These are phyloP conservation scores for Paraconiothyrium sp. DNA, from an alignment of 2,329 filamentous ascomycete species.

Conservation along the genomic window DNA sequence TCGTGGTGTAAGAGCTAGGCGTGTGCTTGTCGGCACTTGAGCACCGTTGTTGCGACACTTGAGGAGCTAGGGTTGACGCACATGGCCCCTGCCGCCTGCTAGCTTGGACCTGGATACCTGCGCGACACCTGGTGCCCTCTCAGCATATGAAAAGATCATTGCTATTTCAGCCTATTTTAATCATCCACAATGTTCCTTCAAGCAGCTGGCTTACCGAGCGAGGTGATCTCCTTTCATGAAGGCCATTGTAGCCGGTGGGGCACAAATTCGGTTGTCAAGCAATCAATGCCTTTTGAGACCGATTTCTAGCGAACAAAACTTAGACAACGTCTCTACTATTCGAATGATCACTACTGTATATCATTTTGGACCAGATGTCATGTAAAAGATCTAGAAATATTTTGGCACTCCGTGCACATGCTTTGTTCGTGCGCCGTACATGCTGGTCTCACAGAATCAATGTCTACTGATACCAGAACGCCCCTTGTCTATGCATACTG, in stretches of 20 bases:
- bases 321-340: background rate
- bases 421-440: background rate
- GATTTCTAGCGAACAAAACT: background rate
- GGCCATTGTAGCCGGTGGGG: too few relatives aligned
- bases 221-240: too few relatives aligned
- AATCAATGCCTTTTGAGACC: too few relatives aligned
- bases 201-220: too few relatives aligned
- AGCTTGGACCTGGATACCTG: background rate
- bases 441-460: background rate
- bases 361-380: background rate
- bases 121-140: too few relatives aligned
- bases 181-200: too few relatives aligned
- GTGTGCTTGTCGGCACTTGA: background rate
- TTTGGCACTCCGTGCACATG: background rate
- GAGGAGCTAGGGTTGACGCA: background rate
- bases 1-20: background rate
- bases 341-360: background rate
- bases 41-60: background rate
- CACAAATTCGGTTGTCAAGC: too few relatives aligned
- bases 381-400: too few relatives aligned
- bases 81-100: background rate
- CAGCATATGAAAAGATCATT: background rate
- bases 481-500: conserved; percentile 1
- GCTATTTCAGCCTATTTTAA: too few relatives aligned
- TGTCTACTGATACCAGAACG: background rate